Base-by-base conservation (phyloP, 78 protist species). In the Anaeramoeba flamelloides region DNA sequence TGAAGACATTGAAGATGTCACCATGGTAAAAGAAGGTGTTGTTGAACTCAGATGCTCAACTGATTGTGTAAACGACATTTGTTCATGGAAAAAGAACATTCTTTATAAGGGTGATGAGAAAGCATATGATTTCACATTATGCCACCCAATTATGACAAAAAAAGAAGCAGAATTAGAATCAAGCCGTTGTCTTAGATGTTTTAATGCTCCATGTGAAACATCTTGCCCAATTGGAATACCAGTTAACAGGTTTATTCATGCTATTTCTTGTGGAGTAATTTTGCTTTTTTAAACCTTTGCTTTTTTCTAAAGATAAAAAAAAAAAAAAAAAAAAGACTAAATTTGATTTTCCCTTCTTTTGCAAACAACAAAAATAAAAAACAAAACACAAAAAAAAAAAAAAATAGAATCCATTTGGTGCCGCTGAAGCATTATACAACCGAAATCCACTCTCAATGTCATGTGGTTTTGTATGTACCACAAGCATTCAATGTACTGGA, bases 381-480 rank as follows among this genome's bases (percentile, higher is more conserved):
- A n/a, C n/a, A n/a, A n/a, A n/a, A n/a, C n/a, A n/a, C n/a, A n/a
- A n/a, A n/a, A n/a, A n/a, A n/a, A n/a, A n/a, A n/a, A 53, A 53
- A 53, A 26, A 26, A 53, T 26, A 53, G 69, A 53, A 53, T 53
- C 69, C 69, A 53, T 53, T 26, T 53, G 69, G 69, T 53, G 69
- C 69, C 8, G 69, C 69, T 26, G 17, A 26, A 26, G 8, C 69
- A 53, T 53, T 94, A 65, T 87, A 90, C 75, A 88, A 93, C 0
- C 92, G 91, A 89, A 94, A 94, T 83, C 97, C 97, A 33, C 75
- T 92, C 2, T 94, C 94, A 39, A 77, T 89, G 32, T 86, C 94
- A 3, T 93, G 97, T 77, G 94, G 94, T 80, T 88, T 91, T 89
- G 91, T 93, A 40, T 93, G 97, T 80, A 94, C 97, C n/a, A 87